phyloP scores from a whole-genome alignment of 352 stramenopile genomes.

The Globisporangium acanthophoron region DNA sequence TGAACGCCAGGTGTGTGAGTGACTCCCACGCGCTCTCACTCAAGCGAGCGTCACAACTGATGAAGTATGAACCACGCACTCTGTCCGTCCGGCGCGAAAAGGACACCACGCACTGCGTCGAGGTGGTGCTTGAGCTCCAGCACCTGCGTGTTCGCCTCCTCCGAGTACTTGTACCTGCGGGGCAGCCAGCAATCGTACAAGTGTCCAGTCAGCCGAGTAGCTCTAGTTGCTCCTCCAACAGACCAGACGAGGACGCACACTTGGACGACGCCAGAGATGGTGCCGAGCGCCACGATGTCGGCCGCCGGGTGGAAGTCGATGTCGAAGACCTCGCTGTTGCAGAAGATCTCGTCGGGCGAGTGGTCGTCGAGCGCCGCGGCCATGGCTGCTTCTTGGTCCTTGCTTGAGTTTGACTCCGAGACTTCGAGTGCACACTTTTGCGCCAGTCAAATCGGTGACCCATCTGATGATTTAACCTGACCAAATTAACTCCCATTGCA shows the following conservation, averaged over 20 bases:
- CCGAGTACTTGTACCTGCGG: conserved; percentile 73
- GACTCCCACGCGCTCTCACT: no score
- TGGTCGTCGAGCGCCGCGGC: conserved; percentile 61
- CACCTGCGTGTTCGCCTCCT: conserved; percentile 61
- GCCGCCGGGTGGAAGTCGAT: conserved; percentile 79
- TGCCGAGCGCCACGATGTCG: conserved; percentile 68
- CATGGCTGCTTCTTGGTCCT: conserved; percentile 22
- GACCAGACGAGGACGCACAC: conserved; percentile 32
- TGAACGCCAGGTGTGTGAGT: neutral
- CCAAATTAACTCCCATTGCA: no score
- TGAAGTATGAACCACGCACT: conserved; percentile 26
- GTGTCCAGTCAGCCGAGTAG: neutral
- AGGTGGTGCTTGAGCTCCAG: conserved; percentile 74
- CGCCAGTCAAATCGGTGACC: neutral
- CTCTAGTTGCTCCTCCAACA: neutral
- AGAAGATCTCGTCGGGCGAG: conserved; percentile 73
- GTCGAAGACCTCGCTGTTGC: conserved; percentile 75
- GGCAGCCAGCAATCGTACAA: neutral
- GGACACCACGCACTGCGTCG: conserved; percentile 56
- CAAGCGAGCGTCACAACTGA: no score
- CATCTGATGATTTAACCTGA: no score
- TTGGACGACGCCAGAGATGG: conserved; percentile 78
- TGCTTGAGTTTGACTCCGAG: neutral
- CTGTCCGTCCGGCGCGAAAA: conserved; percentile 76
- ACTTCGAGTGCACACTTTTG: neutral